These are phyloP conservation scores for Colletotrichum somersetense DNA, from an alignment of 2,329 filamentous ascomycete species.

Conservation along the genomic window DNA sequence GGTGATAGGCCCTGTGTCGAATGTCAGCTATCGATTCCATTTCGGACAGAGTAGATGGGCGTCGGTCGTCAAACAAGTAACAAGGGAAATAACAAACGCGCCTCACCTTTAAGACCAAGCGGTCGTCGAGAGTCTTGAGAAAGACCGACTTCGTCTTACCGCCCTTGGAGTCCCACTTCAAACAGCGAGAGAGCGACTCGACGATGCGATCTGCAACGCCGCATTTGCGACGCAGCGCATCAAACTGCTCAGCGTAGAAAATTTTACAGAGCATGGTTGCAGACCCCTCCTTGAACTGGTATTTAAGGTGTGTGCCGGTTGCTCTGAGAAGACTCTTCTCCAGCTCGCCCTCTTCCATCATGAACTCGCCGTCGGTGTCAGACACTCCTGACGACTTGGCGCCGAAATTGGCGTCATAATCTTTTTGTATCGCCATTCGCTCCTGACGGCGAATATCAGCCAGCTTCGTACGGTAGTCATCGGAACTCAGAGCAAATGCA, in stretches of 20 bases:
- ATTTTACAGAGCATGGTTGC: constrained; percentile 98
- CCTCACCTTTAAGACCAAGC: constrained; percentile 83
- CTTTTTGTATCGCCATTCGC: constrained; percentile 43
- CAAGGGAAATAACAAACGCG: constrained; percentile 6
- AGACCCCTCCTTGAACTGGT: constrained; percentile 93
- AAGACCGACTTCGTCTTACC: constrained; percentile 99
- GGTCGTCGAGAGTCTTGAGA: constrained; percentile 94
- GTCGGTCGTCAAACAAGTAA: too few relatives aligned
- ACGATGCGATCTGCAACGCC: constrained; percentile 94
- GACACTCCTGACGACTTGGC: constrained; percentile 49
- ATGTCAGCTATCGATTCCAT: constrained; percentile 37
- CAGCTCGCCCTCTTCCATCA: constrained; percentile 76
- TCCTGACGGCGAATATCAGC: constrained; percentile 64
- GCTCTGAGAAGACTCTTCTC: constrained; percentile 87
- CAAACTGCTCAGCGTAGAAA: constrained; percentile 98
- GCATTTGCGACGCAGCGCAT: constrained; percentile 92
- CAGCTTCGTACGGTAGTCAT: constrained; percentile 88
- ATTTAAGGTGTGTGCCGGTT: constrained; percentile 94
- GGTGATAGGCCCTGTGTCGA: constrained; percentile 79
- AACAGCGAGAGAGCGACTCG: constrained; percentile 92
- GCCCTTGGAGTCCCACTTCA: constrained; percentile 98
- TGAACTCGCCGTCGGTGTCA: constrained; percentile 53
- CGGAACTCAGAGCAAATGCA: constrained; percentile 88
- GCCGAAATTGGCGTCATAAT: constrained; percentile 45
- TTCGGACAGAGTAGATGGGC: neutral